Evolutionary conservation across 768 basidiomycete genomes (phyloP), one percentile per base, ranked within the genome.

Genomic region (Serendipita vermifera): DNA sequence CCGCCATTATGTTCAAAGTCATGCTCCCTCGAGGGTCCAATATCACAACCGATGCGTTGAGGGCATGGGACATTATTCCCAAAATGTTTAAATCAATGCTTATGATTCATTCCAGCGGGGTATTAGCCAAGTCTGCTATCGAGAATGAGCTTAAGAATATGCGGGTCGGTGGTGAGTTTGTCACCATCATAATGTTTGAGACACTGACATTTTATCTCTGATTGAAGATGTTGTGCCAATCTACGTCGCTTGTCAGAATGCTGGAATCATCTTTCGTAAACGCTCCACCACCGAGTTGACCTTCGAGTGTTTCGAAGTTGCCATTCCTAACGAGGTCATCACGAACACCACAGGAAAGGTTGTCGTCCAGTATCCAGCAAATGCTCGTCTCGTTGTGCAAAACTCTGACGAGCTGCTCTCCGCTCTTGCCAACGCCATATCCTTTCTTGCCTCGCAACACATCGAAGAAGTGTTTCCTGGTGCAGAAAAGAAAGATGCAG

Each of bases 301-400:
- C 24, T 71, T 74, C 56, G 78, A 79, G 59, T 63, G 64, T 5
- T 80, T 80, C 56, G 74, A 78, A 59, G 66, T 72, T 13, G 73
- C 74, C 2, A 70, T 75, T 0, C 61, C 62, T 22, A 60, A 67
- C 2, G 60, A 61, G 11, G 59, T 58, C 3, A 68, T 79, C 17
- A 73, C 75, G 65, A 61, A 59, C 1, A 51, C 68, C 0, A 60
- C 61, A 36, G 75, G 75, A 31, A 77, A 76, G 56, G 68, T 79
- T 2, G 17, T 72, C 3, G 69, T 72, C n/a, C 70, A 68, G 0
- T 79, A 70, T 61, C 78, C 77, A 14, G 39, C 39, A 41, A 72
- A 71, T 0, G 72, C 75, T 2, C 71, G 75, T 1, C 66, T 76
- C 35, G 55, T 68, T 26, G 29, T 79, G 26, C 67, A 71, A 3